Percentiles rank a stretch among this genome's conserved stretches.
phyloP scores from a whole-genome alignment of 805 yeast genomes.

The Barnettozyma wickerhamii region DNA sequence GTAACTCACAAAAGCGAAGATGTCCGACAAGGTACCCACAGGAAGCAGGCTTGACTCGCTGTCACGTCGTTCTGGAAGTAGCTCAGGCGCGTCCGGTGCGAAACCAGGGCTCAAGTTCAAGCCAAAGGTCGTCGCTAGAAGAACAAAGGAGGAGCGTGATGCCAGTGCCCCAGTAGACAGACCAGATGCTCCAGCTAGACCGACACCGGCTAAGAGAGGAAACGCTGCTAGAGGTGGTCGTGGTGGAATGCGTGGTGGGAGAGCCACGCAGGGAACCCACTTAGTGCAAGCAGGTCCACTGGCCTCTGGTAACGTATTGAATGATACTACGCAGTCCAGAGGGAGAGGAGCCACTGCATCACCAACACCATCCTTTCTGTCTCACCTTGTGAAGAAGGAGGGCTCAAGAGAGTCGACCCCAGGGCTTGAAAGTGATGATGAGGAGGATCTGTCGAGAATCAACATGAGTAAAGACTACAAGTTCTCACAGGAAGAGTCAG shows the following conservation, averaged over 20 bases:
- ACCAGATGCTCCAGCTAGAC: constrained; percentile 9
- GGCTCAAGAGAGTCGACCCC: constrained; percentile 21
- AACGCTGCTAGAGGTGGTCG: constrained; percentile 13
- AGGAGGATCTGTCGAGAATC: constrained; percentile 43
- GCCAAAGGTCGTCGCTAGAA: constrained; percentile 84
- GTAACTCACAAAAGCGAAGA: constrained; percentile 4
- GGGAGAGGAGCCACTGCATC: constrained; percentile 26
- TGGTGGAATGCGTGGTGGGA: constrained; percentile 22
- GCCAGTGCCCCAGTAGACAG: constrained; percentile 53
- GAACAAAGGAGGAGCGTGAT: constrained; percentile 79
- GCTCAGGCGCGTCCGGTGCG: constrained; percentile 28
- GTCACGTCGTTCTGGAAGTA: constrained; percentile 24
- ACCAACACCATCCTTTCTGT: constrained; percentile 40
- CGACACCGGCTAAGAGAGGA: constrained; percentile 7
- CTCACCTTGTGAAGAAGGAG: constrained; percentile 29
- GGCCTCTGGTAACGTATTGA: constrained; percentile 49
- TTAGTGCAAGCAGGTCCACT: constrained; percentile 71
- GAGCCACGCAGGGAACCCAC: constrained; percentile 44
- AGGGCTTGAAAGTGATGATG: constrained; percentile 30
- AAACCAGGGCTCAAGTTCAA: constrained; percentile 68
- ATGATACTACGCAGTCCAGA: constrained; percentile 17
- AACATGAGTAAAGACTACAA: constrained; percentile 61
- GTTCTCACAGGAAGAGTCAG: constrained; percentile 43
- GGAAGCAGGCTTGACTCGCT: constrained; percentile 35
- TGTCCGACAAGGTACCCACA: constrained; percentile 23